A percentile compares a stretch with the other conserved stretches of the same genome.
These are phyloP conservation scores for Aureobasidium sp. DNA, from an alignment of 2,329 filamentous ascomycete genomes.

Conservation along the genomic window DNA sequence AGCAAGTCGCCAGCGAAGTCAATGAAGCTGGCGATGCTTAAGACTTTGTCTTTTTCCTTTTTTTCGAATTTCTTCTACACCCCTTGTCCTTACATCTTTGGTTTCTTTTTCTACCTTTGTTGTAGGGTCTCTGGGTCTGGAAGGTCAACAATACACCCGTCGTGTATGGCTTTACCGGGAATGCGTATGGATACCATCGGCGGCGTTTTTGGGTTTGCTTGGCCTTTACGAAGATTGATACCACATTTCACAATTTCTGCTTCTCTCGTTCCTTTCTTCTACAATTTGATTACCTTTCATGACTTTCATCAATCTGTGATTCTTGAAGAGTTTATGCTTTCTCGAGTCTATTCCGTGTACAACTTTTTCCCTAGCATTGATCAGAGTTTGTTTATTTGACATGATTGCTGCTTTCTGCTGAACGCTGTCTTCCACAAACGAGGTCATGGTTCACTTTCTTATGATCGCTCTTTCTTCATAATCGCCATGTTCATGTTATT, in stretches of 20 bases:
- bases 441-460: no score
- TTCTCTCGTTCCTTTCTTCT: neutral
- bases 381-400: no score
- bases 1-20: conserved; percentile 45
- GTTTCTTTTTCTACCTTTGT: neutral
- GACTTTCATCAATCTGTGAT: no score
- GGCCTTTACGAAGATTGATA: conserved; percentile 7
- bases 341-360: no score
- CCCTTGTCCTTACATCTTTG: neutral
- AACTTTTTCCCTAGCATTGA: no score
- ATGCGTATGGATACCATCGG: neutral
- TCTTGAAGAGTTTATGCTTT: no score
- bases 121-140: neutral
- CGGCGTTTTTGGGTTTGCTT: neutral
- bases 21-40: neutral
- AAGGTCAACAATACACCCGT: neutral
- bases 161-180: neutral
- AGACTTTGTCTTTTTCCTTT: neutral
- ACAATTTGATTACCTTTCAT: neutral
- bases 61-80: neutral
- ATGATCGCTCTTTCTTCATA: no score
- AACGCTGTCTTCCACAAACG: no score
- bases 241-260: neutral
- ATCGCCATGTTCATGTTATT: no score
- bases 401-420: no score